Conservation (phyloP, 73 alveolate species). For the Strombidium stylifer region DNA sequence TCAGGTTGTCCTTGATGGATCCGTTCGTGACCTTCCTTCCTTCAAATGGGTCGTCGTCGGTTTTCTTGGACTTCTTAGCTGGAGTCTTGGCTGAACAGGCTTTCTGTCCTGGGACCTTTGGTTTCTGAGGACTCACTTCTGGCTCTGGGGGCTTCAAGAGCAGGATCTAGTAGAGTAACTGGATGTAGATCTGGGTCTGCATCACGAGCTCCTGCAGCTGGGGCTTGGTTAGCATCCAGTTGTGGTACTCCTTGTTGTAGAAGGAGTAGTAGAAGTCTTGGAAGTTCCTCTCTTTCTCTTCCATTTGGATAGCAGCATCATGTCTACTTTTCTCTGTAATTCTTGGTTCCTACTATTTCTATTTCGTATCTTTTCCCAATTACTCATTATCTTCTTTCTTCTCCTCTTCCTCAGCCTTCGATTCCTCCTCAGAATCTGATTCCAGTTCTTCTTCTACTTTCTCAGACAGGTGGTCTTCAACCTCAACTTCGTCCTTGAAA, state of each 20-base stretch:
- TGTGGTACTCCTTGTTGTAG: conserved; percentile 44
- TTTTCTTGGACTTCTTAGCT: no score
- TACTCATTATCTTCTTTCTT: neutral
- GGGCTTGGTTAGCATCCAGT: no score
- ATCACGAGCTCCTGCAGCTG: conserved; percentile 40
- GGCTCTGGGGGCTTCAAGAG: neutral
- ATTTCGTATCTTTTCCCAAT: no score
- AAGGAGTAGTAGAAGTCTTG: conserved; percentile 44
- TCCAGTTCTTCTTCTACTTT: neutral
- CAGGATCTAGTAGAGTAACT: conserved; percentile 39
- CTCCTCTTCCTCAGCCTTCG: neutral
- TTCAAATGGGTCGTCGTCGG: no score
- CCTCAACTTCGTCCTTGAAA: neutral
- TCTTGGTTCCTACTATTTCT: neutral
- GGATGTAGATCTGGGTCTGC: conserved; percentile 35
- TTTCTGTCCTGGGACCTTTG: conserved; percentile 3
- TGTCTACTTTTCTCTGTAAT: conserved; percentile 6
- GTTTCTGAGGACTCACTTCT: neutral
- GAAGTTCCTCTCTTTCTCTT: conserved; percentile 23
- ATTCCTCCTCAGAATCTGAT: neutral
- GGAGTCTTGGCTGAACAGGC: neutral
- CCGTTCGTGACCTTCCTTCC: neutral
- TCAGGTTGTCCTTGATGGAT: neutral
- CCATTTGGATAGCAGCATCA: neutral
- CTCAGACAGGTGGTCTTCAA: neutral